These are phyloP conservation scores for Phytomonas francai DNA, from an alignment of 208 protist genomes.

Conservation along the genomic window DNA sequence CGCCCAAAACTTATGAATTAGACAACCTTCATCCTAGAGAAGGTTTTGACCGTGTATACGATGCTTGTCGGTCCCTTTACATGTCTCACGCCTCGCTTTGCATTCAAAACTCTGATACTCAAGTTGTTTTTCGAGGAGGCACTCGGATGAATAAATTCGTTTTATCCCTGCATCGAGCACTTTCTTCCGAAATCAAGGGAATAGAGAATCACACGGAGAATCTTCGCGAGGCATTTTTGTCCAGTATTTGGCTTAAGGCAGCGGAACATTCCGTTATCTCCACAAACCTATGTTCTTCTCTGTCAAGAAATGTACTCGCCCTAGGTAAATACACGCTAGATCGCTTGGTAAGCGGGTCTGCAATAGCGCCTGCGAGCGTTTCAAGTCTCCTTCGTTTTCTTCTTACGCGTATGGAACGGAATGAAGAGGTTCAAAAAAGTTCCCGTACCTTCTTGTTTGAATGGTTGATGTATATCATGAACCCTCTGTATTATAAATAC, in stretches of 20 bases:
- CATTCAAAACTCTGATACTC: constrained; percentile 14
- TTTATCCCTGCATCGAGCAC: constrained; percentile 38
- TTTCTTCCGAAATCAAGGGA: constrained; percentile 26
- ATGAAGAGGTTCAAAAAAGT: constrained; percentile 19
- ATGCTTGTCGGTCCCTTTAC: constrained; percentile 32
- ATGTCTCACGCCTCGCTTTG: constrained; percentile 26
- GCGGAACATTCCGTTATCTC: constrained; percentile 25
- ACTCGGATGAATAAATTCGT: constrained; percentile 43
- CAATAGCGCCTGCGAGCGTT: constrained; percentile 31
- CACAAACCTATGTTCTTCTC: constrained; percentile 10
- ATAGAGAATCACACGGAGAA: constrained; percentile 31
- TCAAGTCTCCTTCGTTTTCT: constrained; percentile 33
- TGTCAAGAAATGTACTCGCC: constrained; percentile 34
- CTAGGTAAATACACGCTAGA: constrained; percentile 47
- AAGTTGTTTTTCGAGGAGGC: constrained; percentile 16
- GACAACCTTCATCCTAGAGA: constrained; percentile 22
- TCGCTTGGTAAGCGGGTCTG: constrained; percentile 44
- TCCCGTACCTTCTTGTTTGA: constrained; percentile 41
- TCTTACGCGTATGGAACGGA: constrained; percentile 18
- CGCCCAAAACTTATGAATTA: constrained; percentile 32
- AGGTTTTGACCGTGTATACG: constrained; percentile 36
- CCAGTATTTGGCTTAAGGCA: constrained; percentile 44
- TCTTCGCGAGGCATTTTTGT: constrained; percentile 35
- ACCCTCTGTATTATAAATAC: constrained; percentile 24
- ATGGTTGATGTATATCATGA: constrained; percentile 57